Conservation (phyloP, 1,139 yeast species). For the Lodderomyces pseudojiufengensis region DNA sequence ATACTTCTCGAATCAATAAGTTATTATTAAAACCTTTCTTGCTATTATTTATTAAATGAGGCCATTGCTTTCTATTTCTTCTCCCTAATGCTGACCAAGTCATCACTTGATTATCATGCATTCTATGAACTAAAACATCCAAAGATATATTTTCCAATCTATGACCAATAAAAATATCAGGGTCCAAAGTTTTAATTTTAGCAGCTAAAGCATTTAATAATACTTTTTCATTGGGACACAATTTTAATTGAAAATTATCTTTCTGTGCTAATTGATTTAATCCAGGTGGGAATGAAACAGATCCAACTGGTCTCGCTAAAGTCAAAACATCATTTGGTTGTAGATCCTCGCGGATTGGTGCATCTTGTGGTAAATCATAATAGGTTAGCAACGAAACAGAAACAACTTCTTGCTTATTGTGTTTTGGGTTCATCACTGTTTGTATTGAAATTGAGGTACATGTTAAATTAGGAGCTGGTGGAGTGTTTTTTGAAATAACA, state of each 20-base stretch:
- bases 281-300: constrained; percentile 68
- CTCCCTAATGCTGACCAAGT: constrained; percentile 89
- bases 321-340: constrained; percentile 61
- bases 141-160: constrained; percentile 73
- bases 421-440: constrained; percentile 67
- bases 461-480: constrained; percentile 60
- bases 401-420: constrained; percentile 81
- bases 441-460: constrained; percentile 76
- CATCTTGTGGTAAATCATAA: constrained; percentile 65
- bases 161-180: constrained; percentile 90
- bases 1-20: constrained; percentile 60
- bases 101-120: constrained; percentile 66
- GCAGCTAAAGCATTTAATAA: constrained; percentile 73
- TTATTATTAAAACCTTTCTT: constrained; percentile 41
- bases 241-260: constrained; percentile 45
- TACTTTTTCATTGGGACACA: constrained; percentile 70
- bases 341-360: constrained; percentile 54
- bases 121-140: constrained; percentile 78
- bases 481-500: constrained; percentile 47
- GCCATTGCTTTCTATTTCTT: constrained; percentile 72
- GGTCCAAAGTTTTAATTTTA: constrained; percentile 68
- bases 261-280: constrained; percentile 55
- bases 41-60: constrained; percentile 48
- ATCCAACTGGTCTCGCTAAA: constrained; percentile 70
- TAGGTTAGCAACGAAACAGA: constrained; percentile 75